Conservation (phyloP, 306 rosid species). For the Prunus davidiana region DNA sequence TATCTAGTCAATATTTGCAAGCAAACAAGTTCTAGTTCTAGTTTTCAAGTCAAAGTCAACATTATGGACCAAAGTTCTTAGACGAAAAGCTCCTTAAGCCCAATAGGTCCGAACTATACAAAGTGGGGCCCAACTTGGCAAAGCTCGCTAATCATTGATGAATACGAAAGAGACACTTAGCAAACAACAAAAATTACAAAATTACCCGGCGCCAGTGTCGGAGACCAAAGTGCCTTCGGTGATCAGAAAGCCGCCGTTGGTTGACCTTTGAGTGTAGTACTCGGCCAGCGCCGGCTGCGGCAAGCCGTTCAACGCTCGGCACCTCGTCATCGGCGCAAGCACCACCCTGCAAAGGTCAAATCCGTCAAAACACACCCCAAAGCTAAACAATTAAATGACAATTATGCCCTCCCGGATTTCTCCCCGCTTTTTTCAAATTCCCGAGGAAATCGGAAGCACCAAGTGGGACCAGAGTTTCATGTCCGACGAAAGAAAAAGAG, state of each 20-base stretch:
- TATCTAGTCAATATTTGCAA: neutral
- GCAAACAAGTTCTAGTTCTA: neutral
- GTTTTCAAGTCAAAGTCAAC: neutral
- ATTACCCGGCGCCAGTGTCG: slow-evolving; percentile 44
- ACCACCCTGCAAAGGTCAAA: slow-evolving; percentile 41
- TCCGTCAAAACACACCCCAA: neutral
- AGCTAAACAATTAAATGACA: neutral
- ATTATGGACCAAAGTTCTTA: neutral
- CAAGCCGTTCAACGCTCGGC: slow-evolving; percentile 47
- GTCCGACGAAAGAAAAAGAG: neutral
- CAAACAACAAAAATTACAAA: slow-evolving; percentile 14
- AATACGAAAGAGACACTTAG: neutral
- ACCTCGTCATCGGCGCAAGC: slow-evolving; percentile 61
- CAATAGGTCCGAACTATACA: neutral
- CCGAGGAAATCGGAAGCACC: neutral
- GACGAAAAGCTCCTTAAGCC: neutral
- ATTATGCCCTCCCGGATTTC: neutral
- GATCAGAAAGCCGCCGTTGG: slow-evolving; percentile 50
- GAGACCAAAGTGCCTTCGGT: slow-evolving; percentile 51
- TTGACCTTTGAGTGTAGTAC: slow-evolving; percentile 51
- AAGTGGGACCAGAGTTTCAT: neutral
- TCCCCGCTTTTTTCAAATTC: neutral
- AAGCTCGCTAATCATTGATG: neutral
- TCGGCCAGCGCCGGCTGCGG: slow-evolving; percentile 38
- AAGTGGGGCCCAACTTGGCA: neutral